Evolutionary conservation across 208 protist genomes (phyloP), one percentile per base, ranked within the genome.

Genomic region (Wallacemonas rigidus): DNA sequence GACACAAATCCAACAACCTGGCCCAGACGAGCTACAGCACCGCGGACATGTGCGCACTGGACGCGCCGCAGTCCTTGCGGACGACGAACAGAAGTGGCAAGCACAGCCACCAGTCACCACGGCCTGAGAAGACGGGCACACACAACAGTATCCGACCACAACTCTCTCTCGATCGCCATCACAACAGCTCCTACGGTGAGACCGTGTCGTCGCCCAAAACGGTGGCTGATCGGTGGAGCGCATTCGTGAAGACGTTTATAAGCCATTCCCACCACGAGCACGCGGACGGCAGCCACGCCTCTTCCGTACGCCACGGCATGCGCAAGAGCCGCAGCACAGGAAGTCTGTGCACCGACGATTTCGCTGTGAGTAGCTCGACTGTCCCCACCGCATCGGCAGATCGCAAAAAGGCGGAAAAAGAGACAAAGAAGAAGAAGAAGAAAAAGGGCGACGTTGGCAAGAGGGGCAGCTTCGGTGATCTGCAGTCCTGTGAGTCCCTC

Each of bases 181-280:
- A 75, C 55, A 45, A 2, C 9, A 48, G 17, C 38, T 9, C 55
- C 5, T 58, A 17, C 39, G 39, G 39, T 2, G 65, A 69, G 63
- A 50, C 60, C 14, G 38, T 36, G 44, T 38, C 40, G 11, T 69
- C 73, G 53, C 57, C 77, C 1, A 72, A 69, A n/a, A 76, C 62
- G 55, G 55, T 79, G 2, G 68, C 71, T 11, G 74, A 79, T 48
- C 74, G 79, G 35, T 48, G 79, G 26, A 79, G 71, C 57, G 69
- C 53, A 38, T 77, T 83, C 39, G 61, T 83, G 7, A 83, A 80
- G 47, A 71, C 71, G 6, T 36, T 83, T 36, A 78, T 77, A 12
- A 56, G 71, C 36, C 60, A 62, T 38, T 6, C 36, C 5, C 56
- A 65, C 43, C 60, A 65, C 60, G 60, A 65, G 60, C 60, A 41